Conservation (phyloP, 768 basidiomycete species). For the Lepiota subincarnata region DNA sequence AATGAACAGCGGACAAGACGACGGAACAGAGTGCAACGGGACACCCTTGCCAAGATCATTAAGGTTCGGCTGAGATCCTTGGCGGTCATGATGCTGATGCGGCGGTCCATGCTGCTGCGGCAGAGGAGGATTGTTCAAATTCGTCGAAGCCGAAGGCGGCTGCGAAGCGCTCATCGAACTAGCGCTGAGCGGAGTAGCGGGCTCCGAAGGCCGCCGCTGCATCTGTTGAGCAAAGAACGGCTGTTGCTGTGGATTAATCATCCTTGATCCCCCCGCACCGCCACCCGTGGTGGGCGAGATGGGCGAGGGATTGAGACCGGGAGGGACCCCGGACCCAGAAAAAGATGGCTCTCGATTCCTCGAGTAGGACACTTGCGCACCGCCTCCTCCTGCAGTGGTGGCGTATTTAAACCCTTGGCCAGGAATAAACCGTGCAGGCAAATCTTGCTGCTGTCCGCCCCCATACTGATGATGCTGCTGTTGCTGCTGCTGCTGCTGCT, state of each 20-base stretch:
- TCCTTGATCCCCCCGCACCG: constrained; percentile 19
- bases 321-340: background rate
- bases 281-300: constrained; percentile 42
- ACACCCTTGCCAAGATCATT: constrained; percentile 85
- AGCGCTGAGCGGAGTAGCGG: constrained; percentile 3
- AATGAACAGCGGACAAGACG: constrained; percentile 88
- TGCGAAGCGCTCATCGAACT: constrained; percentile 6
- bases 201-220: constrained; percentile 39
- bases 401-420: constrained; percentile 63
- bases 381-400: constrained; percentile 17
- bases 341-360: constrained; percentile 17
- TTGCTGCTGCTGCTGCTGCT: constrained; percentile 21
- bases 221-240: constrained; percentile 40
- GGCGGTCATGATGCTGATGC: background rate
- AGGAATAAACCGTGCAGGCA: constrained; percentile 60
- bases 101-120: background rate
- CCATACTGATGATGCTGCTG: constrained; percentile 15
- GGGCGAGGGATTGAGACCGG: constrained; percentile 37
- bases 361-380: constrained; percentile 3
- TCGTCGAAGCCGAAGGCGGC: constrained; percentile 19
- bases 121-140: constrained; percentile 2
- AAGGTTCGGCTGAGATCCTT: constrained; percentile 20
- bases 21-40: constrained; percentile 76
- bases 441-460: constrained; percentile 27
- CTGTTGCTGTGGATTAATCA: constrained; percentile 43